Conservation (phyloP, 768 basidiomycete species). For the Rhodotorula toruloides region DNA sequence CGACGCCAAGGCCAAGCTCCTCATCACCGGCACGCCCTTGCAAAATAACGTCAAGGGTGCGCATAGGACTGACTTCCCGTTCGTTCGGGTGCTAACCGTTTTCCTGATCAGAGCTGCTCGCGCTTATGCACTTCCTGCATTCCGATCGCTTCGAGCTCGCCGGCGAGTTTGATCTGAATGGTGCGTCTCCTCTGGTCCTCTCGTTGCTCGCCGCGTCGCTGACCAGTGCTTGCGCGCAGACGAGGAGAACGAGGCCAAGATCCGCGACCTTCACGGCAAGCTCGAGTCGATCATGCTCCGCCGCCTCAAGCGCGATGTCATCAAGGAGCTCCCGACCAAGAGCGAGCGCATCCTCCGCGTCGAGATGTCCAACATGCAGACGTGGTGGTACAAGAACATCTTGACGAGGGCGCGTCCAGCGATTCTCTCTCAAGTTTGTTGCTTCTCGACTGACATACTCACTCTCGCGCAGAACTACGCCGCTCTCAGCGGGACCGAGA, state of each 20-base stretch:
- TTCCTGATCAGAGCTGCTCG: conserved; percentile 68
- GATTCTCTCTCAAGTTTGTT: background rate
- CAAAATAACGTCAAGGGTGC: conserved; percentile 98
- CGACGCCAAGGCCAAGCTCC: conserved; percentile 79
- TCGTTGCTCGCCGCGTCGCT: background rate
- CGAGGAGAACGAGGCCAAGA: conserved; percentile 67
- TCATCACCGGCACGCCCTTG: conserved; percentile 96
- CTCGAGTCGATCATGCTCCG: conserved; percentile 90
- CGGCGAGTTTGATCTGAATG: conserved; percentile 90
- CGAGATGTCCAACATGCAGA: conserved; percentile 79
- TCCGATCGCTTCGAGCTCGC: conserved; percentile 93
- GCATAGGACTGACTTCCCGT: too few relatives aligned
- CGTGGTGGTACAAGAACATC: conserved; percentile 96
- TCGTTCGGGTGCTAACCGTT: conserved; percentile 31
- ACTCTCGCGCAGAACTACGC: conserved; percentile 70
- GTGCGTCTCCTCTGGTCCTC: conserved; percentile 15
- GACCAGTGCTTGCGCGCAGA: conserved; percentile 45
- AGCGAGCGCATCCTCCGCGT: conserved; percentile 95
- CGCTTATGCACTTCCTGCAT: conserved; percentile 99
- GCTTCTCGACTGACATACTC: conserved; percentile 7
- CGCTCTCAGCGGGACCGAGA: conserved; percentile 69
- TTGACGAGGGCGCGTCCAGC: conserved; percentile 70
- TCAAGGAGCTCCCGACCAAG: conserved; percentile 93
- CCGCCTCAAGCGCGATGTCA: conserved; percentile 89
- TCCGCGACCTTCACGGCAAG: conserved; percentile 90